Conservation (phyloP, 169 alveolate genomes). For the Cryptosporidium sp. region DNA sequence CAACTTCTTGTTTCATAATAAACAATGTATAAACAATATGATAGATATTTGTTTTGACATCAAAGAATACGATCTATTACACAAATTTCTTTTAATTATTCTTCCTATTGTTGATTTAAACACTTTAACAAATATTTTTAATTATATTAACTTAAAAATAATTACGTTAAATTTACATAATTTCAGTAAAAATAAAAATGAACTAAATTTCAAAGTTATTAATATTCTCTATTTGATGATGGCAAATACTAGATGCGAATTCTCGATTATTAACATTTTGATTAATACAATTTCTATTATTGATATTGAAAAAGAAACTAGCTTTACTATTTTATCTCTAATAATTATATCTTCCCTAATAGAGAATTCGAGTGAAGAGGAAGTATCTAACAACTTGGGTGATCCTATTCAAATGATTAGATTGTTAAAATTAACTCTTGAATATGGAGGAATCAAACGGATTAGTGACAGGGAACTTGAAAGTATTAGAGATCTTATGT, state of each 20-base stretch:
- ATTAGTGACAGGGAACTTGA: neutral
- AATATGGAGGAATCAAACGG: constrained; percentile 29
- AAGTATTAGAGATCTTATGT: constrained; percentile 13
- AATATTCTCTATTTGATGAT: constrained; percentile 13
- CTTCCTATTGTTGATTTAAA: constrained; percentile 21
- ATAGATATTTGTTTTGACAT: constrained; percentile 31
- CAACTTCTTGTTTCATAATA: constrained; percentile 6
- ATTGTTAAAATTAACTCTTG: constrained; percentile 34
- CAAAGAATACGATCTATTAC: constrained; percentile 12
- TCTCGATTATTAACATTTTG: neutral
- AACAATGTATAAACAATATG: constrained; percentile 8
- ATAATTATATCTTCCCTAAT: neutral
- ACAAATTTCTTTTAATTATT: neutral
- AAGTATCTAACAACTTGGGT: neutral
- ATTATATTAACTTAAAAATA: neutral
- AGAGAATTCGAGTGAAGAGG: neutral
- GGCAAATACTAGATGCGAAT: constrained; percentile 23
- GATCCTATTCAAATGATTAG: constrained; percentile 28
- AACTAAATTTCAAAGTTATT: neutral
- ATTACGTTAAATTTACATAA: neutral
- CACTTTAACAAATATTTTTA: neutral
- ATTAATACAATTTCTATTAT: neutral
- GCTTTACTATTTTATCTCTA: neutral
- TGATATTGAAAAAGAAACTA: constrained; percentile 9
- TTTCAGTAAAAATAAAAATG: neutral